Evolutionary conservation across 257 asterid genomes (phyloP).

Genomic region (Solanum tarapatanum): DNA sequence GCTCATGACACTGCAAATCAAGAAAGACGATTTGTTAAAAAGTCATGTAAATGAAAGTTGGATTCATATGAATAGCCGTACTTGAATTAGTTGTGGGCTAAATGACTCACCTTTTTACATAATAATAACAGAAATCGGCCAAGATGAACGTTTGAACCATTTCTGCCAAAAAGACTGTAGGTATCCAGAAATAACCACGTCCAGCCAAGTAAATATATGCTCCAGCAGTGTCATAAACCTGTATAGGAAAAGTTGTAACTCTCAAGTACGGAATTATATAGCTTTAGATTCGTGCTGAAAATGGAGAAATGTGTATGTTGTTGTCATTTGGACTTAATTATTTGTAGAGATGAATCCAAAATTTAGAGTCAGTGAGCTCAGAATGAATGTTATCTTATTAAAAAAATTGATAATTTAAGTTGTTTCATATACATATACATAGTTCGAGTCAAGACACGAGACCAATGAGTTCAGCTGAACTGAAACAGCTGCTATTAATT

Average conservation of each 20-base stretch:
- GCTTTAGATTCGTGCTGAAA: background rate
- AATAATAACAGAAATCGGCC: slow-evolving; percentile 88
- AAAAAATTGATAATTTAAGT: background rate
- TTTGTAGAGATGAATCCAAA: background rate
- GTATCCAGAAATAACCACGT: slow-evolving; percentile 63
- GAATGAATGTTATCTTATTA: background rate
- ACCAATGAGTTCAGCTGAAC: background rate
- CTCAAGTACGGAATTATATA: background rate
- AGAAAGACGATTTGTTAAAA: background rate
- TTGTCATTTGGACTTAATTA: background rate
- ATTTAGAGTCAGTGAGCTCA: background rate
- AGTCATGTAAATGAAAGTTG: background rate
- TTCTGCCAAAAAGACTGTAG: slow-evolving; percentile 57
- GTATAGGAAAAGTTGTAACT: background rate
- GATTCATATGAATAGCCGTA: background rate
- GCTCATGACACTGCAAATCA: slow-evolving; percentile 48
- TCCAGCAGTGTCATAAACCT: slow-evolving; percentile 74
- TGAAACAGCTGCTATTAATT: background rate
- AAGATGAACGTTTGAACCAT: slow-evolving; percentile 78
- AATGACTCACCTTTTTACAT: slow-evolving; percentile 56
- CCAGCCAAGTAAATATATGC: slow-evolving; percentile 42
- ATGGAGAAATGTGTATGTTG: background rate
- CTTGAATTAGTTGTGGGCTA: background rate
- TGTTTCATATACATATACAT: background rate
- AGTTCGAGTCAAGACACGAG: background rate